Evolutionary conservation across 352 stramenopile genomes (phyloP).

Genomic region (Pythium utonaiense): DNA sequence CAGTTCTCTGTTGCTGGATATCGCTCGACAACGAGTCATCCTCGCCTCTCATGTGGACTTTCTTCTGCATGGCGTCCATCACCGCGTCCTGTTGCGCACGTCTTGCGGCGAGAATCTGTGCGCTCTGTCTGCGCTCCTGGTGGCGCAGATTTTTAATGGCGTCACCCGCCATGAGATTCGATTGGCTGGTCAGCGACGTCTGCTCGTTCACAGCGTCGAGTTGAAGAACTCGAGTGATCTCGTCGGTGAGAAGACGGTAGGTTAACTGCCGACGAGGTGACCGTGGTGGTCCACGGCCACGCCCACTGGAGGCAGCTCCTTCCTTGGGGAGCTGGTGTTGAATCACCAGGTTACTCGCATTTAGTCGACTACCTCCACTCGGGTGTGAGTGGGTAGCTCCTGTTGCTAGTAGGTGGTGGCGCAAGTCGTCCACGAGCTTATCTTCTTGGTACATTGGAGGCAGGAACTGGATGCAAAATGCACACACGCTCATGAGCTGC

Average conservation of each 20-base stretch:
- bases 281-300: neutral
- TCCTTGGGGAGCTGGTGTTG: conserved; percentile 43
- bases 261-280: conserved; percentile 14
- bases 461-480: conserved; percentile 50
- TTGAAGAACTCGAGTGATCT: conserved; percentile 44
- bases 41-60: conserved; percentile 3
- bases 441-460: conserved; percentile 42
- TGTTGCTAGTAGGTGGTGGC: conserved; percentile 25
- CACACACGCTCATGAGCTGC: conserved; percentile 41
- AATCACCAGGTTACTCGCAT: conserved; percentile 50
- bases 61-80: conserved; percentile 1
- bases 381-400: conserved; percentile 11
- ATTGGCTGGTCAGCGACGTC: conserved; percentile 3
- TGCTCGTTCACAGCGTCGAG: conserved; percentile 32
- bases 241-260: conserved; percentile 51
- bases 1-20: conserved; percentile 3
- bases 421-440: conserved; percentile 31
- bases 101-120: conserved; percentile 8
- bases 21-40: conserved; percentile 19
- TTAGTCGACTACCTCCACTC: conserved; percentile 11
- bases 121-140: conserved; percentile 14
- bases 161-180: conserved; percentile 17
- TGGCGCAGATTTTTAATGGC: conserved; percentile 18
- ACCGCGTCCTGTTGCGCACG: neutral
- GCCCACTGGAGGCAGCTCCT: neutral